phyloP scores from a whole-genome alignment of 345 rosid genomes.

The Noccaea bulbosa region DNA sequence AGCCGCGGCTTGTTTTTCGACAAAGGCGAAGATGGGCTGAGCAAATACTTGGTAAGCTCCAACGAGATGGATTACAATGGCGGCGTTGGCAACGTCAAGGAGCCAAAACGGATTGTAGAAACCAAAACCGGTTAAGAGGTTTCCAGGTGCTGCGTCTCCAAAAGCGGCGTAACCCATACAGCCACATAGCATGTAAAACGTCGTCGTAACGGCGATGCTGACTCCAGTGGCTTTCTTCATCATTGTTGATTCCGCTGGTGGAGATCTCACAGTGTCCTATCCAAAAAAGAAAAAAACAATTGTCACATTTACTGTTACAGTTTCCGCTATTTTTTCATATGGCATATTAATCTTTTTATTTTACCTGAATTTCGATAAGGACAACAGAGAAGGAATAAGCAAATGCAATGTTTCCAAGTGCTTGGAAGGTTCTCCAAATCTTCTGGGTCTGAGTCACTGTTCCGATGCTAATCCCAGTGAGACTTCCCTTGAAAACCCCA shows the following conservation, averaged over 20 bases:
- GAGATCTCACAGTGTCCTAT: slow-evolving; percentile 55
- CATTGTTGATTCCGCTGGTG: slow-evolving; percentile 56
- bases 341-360: neutral
- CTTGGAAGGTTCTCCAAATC: slow-evolving; percentile 82
- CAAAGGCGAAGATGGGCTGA: slow-evolving; percentile 73
- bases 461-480: slow-evolving; percentile 75
- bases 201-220: slow-evolving; percentile 48
- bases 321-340: neutral
- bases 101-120: slow-evolving; percentile 81
- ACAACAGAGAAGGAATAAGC: slow-evolving; percentile 78
- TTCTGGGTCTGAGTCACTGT: slow-evolving; percentile 67
- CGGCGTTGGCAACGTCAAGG: slow-evolving; percentile 68
- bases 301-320: neutral
- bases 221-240: slow-evolving; percentile 52
- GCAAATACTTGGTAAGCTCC: slow-evolving; percentile 82
- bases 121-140: slow-evolving; percentile 78
- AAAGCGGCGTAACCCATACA: slow-evolving; percentile 77
- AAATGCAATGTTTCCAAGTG: slow-evolving; percentile 90
- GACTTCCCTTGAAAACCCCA: slow-evolving; percentile 62
- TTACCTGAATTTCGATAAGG: slow-evolving; percentile 86
- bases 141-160: slow-evolving; percentile 72
- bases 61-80: slow-evolving; percentile 69
- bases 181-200: slow-evolving; percentile 63
- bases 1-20: slow-evolving; percentile 50
- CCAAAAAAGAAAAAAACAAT: no score